phyloP scores from a whole-genome alignment of 768 basidiomycete species.

The Boletus fagicola region DNA sequence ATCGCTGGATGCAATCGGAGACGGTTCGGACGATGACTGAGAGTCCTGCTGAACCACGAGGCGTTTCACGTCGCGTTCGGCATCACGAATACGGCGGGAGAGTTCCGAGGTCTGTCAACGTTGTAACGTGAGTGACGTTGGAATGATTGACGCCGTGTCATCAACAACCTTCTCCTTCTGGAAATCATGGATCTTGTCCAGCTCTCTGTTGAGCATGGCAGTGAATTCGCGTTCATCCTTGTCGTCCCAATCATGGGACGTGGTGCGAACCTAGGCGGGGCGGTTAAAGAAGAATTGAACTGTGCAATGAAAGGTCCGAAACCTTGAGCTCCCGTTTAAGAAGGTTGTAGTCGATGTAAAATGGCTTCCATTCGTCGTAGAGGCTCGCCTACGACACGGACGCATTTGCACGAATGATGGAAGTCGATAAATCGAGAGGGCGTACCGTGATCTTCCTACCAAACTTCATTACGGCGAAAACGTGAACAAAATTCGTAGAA shows the following conservation, averaged over 20 bases:
- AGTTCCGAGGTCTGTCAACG: slow-evolving; percentile 70
- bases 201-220: slow-evolving; percentile 72
- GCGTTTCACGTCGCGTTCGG: slow-evolving; percentile 76
- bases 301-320: slow-evolving; percentile 1
- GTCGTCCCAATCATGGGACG: slow-evolving; percentile 63
- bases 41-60: slow-evolving; percentile 62
- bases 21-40: slow-evolving; percentile 24
- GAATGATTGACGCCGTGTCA: background rate
- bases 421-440: background rate
- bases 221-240: slow-evolving; percentile 84
- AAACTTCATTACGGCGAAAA: slow-evolving; percentile 62
- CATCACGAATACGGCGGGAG: slow-evolving; percentile 73
- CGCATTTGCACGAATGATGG: background rate
- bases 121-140: background rate
- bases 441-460: slow-evolving; percentile 72
- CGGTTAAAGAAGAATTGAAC: background rate
- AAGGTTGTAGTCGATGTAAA: slow-evolving; percentile 86
- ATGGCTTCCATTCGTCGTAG: slow-evolving; percentile 88
- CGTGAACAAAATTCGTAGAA: background rate
- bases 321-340: slow-evolving; percentile 92
- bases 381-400: slow-evolving; percentile 58
- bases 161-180: slow-evolving; percentile 76
- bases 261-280: slow-evolving; percentile 46
- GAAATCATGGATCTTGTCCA: slow-evolving; percentile 93
- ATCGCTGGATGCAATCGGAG: slow-evolving; percentile 38